Conservation (phyloP, 768 basidiomycete genomes). For the Boletus speciosus region DNA sequence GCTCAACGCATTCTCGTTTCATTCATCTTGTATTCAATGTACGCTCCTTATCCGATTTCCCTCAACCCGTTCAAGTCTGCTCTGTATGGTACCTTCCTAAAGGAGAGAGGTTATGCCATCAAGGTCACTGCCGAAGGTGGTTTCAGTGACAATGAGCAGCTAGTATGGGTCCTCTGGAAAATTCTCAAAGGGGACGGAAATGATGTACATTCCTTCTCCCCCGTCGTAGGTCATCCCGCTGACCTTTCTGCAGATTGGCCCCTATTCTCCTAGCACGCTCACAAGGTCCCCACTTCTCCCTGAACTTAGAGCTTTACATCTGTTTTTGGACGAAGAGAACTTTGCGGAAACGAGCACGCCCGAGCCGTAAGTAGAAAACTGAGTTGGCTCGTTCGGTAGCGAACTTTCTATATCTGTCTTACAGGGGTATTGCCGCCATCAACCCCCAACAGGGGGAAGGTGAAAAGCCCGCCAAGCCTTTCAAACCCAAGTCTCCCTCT, state of each 20-base stretch:
- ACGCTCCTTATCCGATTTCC: slow-evolving; percentile 73
- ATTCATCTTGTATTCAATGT: slow-evolving; percentile 76
- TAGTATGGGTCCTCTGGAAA: slow-evolving; percentile 87
- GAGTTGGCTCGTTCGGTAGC: background rate
- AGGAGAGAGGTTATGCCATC: slow-evolving; percentile 63
- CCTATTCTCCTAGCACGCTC: slow-evolving; percentile 73
- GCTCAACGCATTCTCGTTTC: slow-evolving; percentile 73
- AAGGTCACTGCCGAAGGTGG: slow-evolving; percentile 45
- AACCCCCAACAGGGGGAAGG: slow-evolving; percentile 5
- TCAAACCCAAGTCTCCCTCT: background rate
- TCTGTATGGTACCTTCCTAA: slow-evolving; percentile 61
- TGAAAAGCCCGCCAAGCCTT: background rate
- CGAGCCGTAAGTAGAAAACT: slow-evolving; percentile 40
- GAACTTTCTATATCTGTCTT: slow-evolving; percentile 16
- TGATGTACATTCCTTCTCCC: slow-evolving; percentile 46
- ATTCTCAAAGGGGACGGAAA: slow-evolving; percentile 79
- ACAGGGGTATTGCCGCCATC: slow-evolving; percentile 14
- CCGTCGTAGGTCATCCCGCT: background rate
- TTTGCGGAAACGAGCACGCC: slow-evolving; percentile 43
- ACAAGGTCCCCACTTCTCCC: slow-evolving; percentile 73
- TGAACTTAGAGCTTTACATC: slow-evolving; percentile 68
- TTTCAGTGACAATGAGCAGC: slow-evolving; percentile 63
- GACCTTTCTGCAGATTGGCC: slow-evolving; percentile 58
- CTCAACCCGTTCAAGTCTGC: slow-evolving; percentile 82
- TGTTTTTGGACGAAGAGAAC: slow-evolving; percentile 63